These are phyloP conservation scores for Nectriaceae sp. DNA, from an alignment of 2,329 filamentous ascomycete species.

Conservation along the genomic window DNA sequence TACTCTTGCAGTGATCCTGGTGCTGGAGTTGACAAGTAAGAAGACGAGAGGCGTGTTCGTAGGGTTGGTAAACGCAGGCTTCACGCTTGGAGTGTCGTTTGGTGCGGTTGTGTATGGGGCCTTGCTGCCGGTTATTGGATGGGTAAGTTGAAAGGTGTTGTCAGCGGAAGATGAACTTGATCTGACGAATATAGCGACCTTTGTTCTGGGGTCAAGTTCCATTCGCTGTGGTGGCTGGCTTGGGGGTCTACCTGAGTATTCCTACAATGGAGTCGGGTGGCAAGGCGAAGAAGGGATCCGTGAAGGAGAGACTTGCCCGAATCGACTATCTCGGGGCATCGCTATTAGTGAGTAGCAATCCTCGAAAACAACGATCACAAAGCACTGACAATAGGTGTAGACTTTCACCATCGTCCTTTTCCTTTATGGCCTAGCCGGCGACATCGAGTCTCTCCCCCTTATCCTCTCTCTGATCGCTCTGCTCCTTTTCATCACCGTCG, in stretches of 20 bases:
- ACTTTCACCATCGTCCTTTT: slow-evolving; percentile 68
- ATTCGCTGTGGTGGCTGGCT: slow-evolving; percentile 59
- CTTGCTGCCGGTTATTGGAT: slow-evolving; percentile 64
- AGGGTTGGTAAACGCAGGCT: slow-evolving; percentile 71
- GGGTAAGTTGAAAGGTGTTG: slow-evolving; percentile 52
- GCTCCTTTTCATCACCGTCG: slow-evolving; percentile 60
- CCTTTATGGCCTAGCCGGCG: slow-evolving; percentile 68
- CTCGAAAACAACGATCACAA: not conserved
- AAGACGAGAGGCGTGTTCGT: slow-evolving; percentile 72
- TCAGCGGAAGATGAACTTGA: not conserved
- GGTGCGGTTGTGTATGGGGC: slow-evolving; percentile 72
- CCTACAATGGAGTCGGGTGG: slow-evolving; percentile 41
- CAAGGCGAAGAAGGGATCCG: slow-evolving; percentile 26
- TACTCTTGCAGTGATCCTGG: slow-evolving; percentile 72
- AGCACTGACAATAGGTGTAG: slow-evolving; percentile 37
- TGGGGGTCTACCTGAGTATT: slow-evolving; percentile 65
- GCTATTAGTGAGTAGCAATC: slow-evolving; percentile 54
- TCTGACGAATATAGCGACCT: slow-evolving; percentile 52
- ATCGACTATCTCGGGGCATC: slow-evolving; percentile 77
- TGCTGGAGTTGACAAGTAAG: slow-evolving; percentile 71
- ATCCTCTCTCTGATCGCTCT: slow-evolving; percentile 55
- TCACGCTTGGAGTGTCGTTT: slow-evolving; percentile 70
- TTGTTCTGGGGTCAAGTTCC: slow-evolving; percentile 76
- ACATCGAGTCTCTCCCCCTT: slow-evolving; percentile 61
- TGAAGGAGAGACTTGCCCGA: slow-evolving; percentile 56